Conservation (phyloP, 192 early-diverging fungal genomes). For the Backusella morwellensis region DNA sequence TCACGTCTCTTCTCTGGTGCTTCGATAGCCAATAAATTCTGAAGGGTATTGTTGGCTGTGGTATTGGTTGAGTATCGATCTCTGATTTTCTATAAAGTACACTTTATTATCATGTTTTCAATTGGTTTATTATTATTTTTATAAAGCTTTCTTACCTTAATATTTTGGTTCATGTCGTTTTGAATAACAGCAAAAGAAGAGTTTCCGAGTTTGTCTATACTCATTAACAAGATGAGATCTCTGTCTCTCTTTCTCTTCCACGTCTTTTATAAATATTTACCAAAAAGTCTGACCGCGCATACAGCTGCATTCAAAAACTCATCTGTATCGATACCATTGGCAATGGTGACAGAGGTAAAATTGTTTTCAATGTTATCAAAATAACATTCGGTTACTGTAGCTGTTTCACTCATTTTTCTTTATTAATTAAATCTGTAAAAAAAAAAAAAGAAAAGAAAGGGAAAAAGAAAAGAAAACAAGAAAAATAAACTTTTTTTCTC, state of each 20-base stretch:
- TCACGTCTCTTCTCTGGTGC: constrained; percentile 64
- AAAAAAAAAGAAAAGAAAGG: neutral
- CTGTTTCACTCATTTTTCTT: neutral
- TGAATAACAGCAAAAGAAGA: constrained; percentile 78
- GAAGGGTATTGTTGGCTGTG: constrained; percentile 65
- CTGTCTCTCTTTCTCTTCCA: neutral
- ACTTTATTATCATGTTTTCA: neutral
- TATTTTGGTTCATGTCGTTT: constrained; percentile 85
- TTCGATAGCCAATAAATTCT: constrained; percentile 75
- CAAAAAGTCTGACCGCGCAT: constrained; percentile 70
- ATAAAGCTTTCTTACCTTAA: constrained; percentile 50
- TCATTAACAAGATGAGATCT: neutral
- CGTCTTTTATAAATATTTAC: constrained; percentile 18
- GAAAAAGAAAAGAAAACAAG: neutral
- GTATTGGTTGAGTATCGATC: constrained; percentile 62
- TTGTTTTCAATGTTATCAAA: constrained; percentile 58
- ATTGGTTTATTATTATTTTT: neutral
- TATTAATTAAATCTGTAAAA: neutral
- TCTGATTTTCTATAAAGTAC: constrained; percentile 62
- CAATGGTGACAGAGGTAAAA: constrained; percentile 59
- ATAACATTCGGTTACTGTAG: constrained; percentile 26
- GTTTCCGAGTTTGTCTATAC: constrained; percentile 56
- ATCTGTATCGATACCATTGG: constrained; percentile 62
- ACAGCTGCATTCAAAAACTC: constrained; percentile 72
- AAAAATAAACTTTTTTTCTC: constrained; percentile 1